A percentile compares a stretch with the other conserved stretches of the same genome.
Evolutionary conservation across 176 grass and related monocot genomes (phyloP).

Genomic region (Chrysopogon serrulatus): DNA sequence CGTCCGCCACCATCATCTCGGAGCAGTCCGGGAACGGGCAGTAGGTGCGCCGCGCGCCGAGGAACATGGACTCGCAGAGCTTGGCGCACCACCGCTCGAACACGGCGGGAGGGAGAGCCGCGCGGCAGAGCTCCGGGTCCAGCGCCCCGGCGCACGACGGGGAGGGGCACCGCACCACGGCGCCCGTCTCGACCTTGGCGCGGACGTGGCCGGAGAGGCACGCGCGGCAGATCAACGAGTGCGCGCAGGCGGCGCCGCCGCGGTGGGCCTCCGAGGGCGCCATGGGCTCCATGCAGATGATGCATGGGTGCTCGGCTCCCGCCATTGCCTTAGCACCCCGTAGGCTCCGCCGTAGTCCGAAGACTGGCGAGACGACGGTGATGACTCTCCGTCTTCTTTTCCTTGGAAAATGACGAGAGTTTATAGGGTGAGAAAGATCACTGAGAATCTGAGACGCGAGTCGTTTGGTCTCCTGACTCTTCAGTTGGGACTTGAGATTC

Average conservation of each 20-base stretch:
- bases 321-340: not conserved
- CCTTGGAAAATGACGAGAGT: no score
- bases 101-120: slow-evolving; percentile 6
- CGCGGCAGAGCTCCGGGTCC: slow-evolving; percentile 31
- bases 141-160: slow-evolving; percentile 38
- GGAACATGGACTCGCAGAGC: slow-evolving; percentile 47
- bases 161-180: slow-evolving; percentile 38
- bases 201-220: slow-evolving; percentile 55
- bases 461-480: no score
- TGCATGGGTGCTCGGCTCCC: slow-evolving; percentile 16
- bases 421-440: no score
- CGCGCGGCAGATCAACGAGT: slow-evolving; percentile 56
- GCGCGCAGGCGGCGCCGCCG: slow-evolving; percentile 32
- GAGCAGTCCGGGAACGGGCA: slow-evolving; percentile 79
- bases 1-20: slow-evolving; percentile 51
- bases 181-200: slow-evolving; percentile 44
- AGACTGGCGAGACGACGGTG: no score
- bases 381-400: no score
- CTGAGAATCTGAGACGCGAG: no score
- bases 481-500: no score
- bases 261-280: slow-evolving; percentile 9
- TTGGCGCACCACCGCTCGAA: slow-evolving; percentile 52
- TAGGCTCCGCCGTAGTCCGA: not conserved
- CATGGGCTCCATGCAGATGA: slow-evolving; percentile 69
- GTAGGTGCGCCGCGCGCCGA: slow-evolving; percentile 34